Conservation (phyloP, 495 filamentous ascomycete genomes). For the Hypoxylon perforatum region DNA sequence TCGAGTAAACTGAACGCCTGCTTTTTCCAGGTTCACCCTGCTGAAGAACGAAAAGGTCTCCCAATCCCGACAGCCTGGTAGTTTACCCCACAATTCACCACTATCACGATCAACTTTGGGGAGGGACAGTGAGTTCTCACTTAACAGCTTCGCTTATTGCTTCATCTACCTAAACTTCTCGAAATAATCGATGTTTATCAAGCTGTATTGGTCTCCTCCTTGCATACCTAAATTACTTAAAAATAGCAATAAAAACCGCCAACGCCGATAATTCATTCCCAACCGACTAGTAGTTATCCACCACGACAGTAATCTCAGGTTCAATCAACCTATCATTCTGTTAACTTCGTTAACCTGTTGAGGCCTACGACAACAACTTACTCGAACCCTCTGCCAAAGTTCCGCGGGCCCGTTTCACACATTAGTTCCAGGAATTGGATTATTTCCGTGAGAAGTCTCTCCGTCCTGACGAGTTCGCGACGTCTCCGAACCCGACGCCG, state of each 20-base stretch:
- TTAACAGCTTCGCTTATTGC: too few species aligned
- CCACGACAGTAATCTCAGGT: neutral
- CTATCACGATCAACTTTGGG: too few species aligned
- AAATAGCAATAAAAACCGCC: neutral
- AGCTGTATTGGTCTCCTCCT: too few species aligned
- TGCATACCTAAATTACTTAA: too few species aligned
- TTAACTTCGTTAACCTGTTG: neutral
- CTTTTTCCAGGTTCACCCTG: too few species aligned
- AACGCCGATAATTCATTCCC: neutral
- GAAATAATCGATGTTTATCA: too few species aligned
- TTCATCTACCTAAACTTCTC: too few species aligned
- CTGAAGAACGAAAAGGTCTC: too few species aligned
- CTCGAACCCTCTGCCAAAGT: neutral
- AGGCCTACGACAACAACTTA: conserved; percentile 1
- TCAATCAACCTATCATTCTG: neutral
- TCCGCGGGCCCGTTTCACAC: neutral
- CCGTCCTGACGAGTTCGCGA: conserved; percentile 1
- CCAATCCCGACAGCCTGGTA: too few species aligned
- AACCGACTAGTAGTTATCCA: neutral
- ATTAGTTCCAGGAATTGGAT: conserved; percentile 16
- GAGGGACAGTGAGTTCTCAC: too few species aligned
- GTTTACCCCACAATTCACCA: too few species aligned
- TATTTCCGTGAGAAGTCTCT: conserved; percentile 18
- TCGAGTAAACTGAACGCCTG: too few species aligned
- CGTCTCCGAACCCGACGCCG: conserved; percentile 3